Conservation (phyloP, 371 early-diverging fungal species). For the Mortierella sp. region DNA sequence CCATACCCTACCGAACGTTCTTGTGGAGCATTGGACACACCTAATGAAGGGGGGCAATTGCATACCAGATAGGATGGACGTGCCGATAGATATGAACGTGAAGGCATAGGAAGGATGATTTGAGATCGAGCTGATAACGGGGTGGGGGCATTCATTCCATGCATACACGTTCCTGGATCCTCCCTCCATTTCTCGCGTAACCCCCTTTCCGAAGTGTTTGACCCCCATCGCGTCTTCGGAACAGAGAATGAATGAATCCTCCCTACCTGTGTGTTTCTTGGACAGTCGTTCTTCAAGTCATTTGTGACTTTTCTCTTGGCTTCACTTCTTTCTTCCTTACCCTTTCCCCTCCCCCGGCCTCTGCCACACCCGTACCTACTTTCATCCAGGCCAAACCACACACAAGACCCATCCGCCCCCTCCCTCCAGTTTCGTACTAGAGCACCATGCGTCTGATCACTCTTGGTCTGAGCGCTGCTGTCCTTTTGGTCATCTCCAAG, state of each 20-base stretch:
- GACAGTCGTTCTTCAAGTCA: no score
- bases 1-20: no score
- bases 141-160: background rate
- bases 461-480: slow-evolving; percentile 22
- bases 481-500: slow-evolving; percentile 25
- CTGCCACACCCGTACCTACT: background rate
- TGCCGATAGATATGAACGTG: background rate
- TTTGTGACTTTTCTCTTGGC: background rate
- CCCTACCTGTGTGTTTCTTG: no score
- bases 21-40: no score
- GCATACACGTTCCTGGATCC: no score
- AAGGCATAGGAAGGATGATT: slow-evolving; percentile 8
- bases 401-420: no score
- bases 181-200: background rate
- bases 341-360: background rate
- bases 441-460: slow-evolving; percentile 35
- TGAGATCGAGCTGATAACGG: slow-evolving; percentile 7
- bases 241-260: slow-evolving; percentile 1
- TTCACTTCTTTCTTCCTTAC: background rate
- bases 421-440: no score
- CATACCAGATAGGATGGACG: background rate
- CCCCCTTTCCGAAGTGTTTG: background rate
- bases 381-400: no score
- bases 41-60: no score
- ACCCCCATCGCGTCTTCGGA: slow-evolving; percentile 2